phyloP scores from a whole-genome alignment of 2,329 filamentous ascomycete genomes.

The Davidsoniella virescens region DNA sequence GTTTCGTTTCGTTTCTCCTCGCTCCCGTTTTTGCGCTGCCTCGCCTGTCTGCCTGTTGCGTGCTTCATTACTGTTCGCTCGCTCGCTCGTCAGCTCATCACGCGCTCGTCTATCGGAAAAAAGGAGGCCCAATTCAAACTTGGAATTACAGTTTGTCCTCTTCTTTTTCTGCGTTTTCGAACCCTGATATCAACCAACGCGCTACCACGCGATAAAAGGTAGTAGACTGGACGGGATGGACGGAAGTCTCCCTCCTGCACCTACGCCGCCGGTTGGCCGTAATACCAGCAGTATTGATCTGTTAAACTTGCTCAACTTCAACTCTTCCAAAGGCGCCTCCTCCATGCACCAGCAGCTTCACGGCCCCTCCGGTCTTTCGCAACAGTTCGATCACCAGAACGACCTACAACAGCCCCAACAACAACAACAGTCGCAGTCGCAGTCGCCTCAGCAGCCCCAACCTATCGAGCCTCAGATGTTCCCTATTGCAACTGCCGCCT shows the following conservation, averaged over 20 bases:
- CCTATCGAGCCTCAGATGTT: constrained; percentile 16
- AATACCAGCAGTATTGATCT: constrained; percentile 27
- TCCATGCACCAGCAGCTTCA: constrained; percentile 19
- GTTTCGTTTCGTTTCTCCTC: constrained; percentile 1
- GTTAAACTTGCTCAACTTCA: constrained; percentile 47
- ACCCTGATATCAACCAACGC: background rate
- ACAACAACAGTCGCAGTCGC: constrained; percentile 16
- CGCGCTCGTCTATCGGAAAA: constrained; percentile 2
- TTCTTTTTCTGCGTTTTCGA: constrained; percentile 1
- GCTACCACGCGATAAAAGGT: too few relatives aligned
- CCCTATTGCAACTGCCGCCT: constrained; percentile 19
- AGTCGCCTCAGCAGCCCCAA: constrained; percentile 14
- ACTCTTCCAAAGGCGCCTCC: constrained; percentile 21
- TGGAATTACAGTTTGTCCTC: background rate
- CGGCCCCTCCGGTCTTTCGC: constrained; percentile 14
- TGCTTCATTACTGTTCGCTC: too few relatives aligned
- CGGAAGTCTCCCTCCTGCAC: constrained; percentile 31
- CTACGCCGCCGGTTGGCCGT: constrained; percentile 28
- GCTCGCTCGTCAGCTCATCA: constrained; percentile 4
- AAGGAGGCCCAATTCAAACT: background rate
- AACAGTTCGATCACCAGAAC: constrained; percentile 20
- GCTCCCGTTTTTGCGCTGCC: too few relatives aligned
- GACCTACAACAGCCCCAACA: constrained; percentile 15
- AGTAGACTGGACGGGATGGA: constrained; percentile 11
- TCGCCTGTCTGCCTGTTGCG: too few relatives aligned